These are phyloP conservation scores for Neltuma alba DNA, from an alignment of 306 rosid genomes.

Conservation along the genomic window DNA sequence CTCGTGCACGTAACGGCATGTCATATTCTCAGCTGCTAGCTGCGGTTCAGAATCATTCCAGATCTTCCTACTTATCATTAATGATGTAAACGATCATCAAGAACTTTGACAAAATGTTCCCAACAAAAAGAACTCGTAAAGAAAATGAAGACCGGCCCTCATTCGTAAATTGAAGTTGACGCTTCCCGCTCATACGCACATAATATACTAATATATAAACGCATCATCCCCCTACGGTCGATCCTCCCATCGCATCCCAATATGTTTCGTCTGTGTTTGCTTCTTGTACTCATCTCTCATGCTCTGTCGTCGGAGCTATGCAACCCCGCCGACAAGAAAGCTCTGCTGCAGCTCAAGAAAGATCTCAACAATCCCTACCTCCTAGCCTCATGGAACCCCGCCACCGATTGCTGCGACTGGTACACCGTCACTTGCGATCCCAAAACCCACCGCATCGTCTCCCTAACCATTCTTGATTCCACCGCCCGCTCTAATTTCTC, in stretches of 20 bases:
- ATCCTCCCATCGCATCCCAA: background rate
- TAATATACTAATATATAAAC: background rate
- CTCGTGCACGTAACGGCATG: background rate
- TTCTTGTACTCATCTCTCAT: background rate
- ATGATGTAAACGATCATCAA: background rate
- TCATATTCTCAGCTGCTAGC: background rate
- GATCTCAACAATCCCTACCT: slow-evolving; percentile 70
- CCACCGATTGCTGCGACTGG: slow-evolving; percentile 82
- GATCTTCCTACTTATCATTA: background rate
- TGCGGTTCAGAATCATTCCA: background rate
- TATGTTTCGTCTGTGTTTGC: background rate
- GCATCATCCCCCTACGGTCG: background rate
- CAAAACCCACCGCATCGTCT: slow-evolving; percentile 64
- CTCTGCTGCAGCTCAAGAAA: slow-evolving; percentile 60
- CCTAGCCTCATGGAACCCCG: slow-evolving; percentile 64
- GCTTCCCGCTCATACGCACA: background rate
- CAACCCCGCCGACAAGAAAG: slow-evolving; percentile 41
- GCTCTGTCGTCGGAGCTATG: background rate
- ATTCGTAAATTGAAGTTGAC: background rate
- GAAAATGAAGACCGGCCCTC: background rate
- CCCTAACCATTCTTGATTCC: slow-evolving; percentile 47
- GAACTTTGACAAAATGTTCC: background rate
- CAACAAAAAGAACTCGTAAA: background rate
- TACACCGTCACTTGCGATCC: slow-evolving; percentile 53
- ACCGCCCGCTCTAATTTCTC: slow-evolving; percentile 43